Conservation (phyloP, 2,329 filamentous ascomycete species). For the Ophiostoma tasmaniense region DNA sequence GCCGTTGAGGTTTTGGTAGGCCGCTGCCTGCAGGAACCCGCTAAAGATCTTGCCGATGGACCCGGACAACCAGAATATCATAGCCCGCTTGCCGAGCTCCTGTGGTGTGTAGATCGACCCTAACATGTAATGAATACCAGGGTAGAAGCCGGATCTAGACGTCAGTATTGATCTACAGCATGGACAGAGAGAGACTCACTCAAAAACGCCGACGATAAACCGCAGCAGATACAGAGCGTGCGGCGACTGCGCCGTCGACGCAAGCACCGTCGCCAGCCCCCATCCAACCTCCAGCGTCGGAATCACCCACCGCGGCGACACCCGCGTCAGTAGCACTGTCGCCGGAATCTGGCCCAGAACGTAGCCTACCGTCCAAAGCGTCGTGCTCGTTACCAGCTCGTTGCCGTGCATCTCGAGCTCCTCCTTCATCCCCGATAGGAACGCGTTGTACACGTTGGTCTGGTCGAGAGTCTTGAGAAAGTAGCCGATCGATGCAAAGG, state of each 20-base stretch:
- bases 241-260: neutral
- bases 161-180: neutral
- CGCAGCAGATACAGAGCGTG: slow-evolving; percentile 11
- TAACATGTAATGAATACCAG: slow-evolving; percentile 12
- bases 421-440: slow-evolving; percentile 39
- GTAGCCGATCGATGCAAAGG: slow-evolving; percentile 28
- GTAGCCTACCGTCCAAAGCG: slow-evolving; percentile 53
- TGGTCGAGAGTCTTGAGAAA: slow-evolving; percentile 12
- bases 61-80: slow-evolving; percentile 24
- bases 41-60: slow-evolving; percentile 14
- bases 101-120: slow-evolving; percentile 13
- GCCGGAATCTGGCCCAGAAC: slow-evolving; percentile 37
- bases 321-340: slow-evolving; percentile 29
- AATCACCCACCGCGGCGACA: slow-evolving; percentile 27
- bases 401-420: slow-evolving; percentile 45
- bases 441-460: slow-evolving; percentile 29
- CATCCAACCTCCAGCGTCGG: slow-evolving; percentile 24
- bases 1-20: slow-evolving; percentile 31
- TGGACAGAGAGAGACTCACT: neutral
- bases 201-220: slow-evolving; percentile 9
- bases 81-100: slow-evolving; percentile 10
- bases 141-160: slow-evolving; percentile 8
- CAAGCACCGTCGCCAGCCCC: slow-evolving; percentile 9
- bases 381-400: slow-evolving; percentile 40
- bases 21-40: slow-evolving; percentile 21